phyloP scores from a whole-genome alignment of 805 yeast species.

The Yamadazyma paraphyllophila region DNA sequence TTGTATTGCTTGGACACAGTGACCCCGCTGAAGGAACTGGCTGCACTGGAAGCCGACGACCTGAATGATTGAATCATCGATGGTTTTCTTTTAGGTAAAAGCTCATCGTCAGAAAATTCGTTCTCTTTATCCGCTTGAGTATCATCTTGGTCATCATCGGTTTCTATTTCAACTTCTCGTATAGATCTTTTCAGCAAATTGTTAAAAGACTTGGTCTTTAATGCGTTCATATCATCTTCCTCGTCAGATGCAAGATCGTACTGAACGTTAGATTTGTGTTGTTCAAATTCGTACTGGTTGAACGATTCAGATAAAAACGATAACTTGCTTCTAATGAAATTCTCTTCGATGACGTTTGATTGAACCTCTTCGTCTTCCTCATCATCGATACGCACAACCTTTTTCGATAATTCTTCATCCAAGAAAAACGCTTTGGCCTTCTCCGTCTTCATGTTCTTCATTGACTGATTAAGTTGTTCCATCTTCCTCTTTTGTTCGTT shows the following conservation, averaged over 20 bases:
- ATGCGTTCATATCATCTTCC: slow-evolving; percentile 47
- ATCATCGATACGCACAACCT: slow-evolving; percentile 21
- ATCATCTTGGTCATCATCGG: slow-evolving; percentile 16
- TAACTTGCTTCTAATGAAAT: slow-evolving; percentile 54
- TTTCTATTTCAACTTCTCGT: slow-evolving; percentile 24
- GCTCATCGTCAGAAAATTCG: slow-evolving; percentile 30
- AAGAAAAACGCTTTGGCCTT: slow-evolving; percentile 67
- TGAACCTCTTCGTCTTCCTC: slow-evolving; percentile 17
- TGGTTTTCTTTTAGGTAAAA: slow-evolving; percentile 43
- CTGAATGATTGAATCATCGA: slow-evolving; percentile 49
- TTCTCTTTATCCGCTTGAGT: slow-evolving; percentile 16
- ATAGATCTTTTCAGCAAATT: slow-evolving; percentile 22
- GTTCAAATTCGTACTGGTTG: slow-evolving; percentile 33
- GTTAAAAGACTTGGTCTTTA: slow-evolving; percentile 39
- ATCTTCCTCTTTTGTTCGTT: slow-evolving; percentile 50
- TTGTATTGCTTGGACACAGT: slow-evolving; percentile 53
- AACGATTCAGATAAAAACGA: slow-evolving; percentile 46
- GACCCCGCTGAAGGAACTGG: slow-evolving; percentile 48
- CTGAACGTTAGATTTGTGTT: slow-evolving; percentile 30
- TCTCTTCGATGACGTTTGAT: slow-evolving; percentile 44
- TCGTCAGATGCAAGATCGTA: slow-evolving; percentile 37
- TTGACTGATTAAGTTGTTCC: slow-evolving; percentile 44
- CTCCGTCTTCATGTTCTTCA: slow-evolving; percentile 47
- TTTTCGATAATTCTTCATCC: slow-evolving; percentile 19
- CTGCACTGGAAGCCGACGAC: slow-evolving; percentile 36